Conservation (phyloP, 495 filamentous ascomycete species). For the Penicillium maclennaniae region DNA sequence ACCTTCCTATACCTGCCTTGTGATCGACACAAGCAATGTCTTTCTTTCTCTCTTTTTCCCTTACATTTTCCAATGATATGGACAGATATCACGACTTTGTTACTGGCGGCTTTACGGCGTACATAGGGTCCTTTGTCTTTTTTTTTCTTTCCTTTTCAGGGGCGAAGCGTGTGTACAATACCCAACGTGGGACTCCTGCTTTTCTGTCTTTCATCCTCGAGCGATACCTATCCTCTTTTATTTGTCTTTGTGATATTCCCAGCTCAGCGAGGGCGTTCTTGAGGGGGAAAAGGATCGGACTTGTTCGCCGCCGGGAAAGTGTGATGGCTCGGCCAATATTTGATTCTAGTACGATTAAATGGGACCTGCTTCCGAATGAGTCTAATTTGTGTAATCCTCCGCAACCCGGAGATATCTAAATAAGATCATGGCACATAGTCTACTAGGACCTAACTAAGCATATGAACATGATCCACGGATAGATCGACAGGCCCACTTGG, state of each 20-base stretch:
- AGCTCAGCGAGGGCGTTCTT: constrained; percentile 37
- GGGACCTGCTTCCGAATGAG: constrained; percentile 7
- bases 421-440: not conserved
- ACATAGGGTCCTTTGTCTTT: constrained; percentile 15
- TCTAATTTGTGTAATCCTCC: not conserved
- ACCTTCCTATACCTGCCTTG: constrained; percentile 26
- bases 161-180: constrained; percentile 27
- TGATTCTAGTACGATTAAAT: not conserved
- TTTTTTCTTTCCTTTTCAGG: constrained; percentile 11
- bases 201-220: constrained; percentile 4
- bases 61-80: constrained; percentile 18
- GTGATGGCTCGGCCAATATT: constrained; percentile 3
- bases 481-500: constrained; percentile 1
- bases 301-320: constrained; percentile 4
- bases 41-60: constrained; percentile 3
- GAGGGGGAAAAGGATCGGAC: constrained; percentile 26
- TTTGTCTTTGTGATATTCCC: constrained; percentile 19
- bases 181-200: constrained; percentile 18
- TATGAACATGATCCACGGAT: not conserved
- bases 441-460: not conserved
- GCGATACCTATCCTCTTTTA: constrained; percentile 2
- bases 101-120: constrained; percentile 15
- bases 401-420: not conserved
- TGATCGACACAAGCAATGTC: constrained; percentile 8
- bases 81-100: constrained; percentile 15